Evolutionary conservation across 805 yeast species (phyloP).

Genomic region (Zygotorulaspora florentina): DNA sequence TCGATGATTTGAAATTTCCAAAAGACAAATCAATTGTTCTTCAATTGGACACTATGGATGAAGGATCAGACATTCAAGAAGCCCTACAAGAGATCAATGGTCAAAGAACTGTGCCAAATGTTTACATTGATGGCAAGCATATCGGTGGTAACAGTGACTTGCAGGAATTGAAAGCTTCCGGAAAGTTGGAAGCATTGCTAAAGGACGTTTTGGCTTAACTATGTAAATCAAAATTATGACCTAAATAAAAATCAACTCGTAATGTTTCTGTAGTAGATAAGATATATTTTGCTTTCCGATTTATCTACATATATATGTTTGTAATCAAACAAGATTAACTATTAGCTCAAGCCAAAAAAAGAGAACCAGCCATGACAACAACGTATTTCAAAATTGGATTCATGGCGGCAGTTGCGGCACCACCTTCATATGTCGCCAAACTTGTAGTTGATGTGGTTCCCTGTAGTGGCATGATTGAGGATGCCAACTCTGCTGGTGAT

Average conservation of each 20-base stretch:
- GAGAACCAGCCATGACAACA: slow-evolving; percentile 5
- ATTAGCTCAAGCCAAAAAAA: background rate
- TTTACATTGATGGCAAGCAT: slow-evolving; percentile 86
- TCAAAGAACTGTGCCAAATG: slow-evolving; percentile 90
- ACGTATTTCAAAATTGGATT: slow-evolving; percentile 1
- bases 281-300: too few species aligned
- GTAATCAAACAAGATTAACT: background rate
- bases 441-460: background rate
- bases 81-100: slow-evolving; percentile 76
- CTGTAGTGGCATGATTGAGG: background rate
- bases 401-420: slow-evolving; percentile 1
- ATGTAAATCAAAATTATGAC: background rate
- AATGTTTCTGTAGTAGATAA: too few species aligned
- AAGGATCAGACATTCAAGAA: slow-evolving; percentile 77
- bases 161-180: slow-evolving; percentile 62
- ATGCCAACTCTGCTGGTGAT: background rate
- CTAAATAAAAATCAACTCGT: too few species aligned
- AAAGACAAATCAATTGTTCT: slow-evolving; percentile 37
- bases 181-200: slow-evolving; percentile 48
- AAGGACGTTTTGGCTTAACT: slow-evolving; percentile 13
- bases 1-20: slow-evolving; percentile 43
- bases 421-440: slow-evolving; percentile 5
- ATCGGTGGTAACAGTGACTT: slow-evolving; percentile 93
- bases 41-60: slow-evolving; percentile 49
- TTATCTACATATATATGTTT: too few species aligned